Base-by-base conservation (phyloP, 2,329 filamentous ascomycete genomes). In the Balansia obtecta region DNA sequence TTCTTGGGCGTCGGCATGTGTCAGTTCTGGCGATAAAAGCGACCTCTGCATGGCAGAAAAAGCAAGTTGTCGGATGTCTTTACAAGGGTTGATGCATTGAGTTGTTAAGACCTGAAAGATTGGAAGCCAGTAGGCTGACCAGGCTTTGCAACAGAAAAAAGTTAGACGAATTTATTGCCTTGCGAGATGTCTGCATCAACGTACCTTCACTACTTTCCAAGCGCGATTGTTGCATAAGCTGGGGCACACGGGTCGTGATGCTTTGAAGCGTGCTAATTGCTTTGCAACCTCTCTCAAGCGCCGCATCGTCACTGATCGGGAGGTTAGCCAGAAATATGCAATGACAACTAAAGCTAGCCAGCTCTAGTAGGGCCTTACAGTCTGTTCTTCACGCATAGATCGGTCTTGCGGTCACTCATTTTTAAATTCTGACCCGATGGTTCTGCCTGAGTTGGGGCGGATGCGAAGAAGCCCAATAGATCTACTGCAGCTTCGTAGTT, bases 101-200 rank as follows among this genome's bases (percentile, higher is more conserved):
- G 81, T 82, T 3, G 86, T 93, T 16, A 98, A 71, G 6, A 88
- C 86, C 58, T 88, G 82, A 67, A 98, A 93, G 27, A 98, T 89
- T 1, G 91, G 93, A 13, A 90, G 83, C 93, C 93, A 98, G 65
- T 98, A 98, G 9, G 93, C 88, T 47, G 88, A 89, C 93, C 93
- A 98, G 13, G 93, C 93, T 86, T 55, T 37, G 2, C 11, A 15
- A 4, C 11, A 15, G 11, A 2, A 9, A 15, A 20, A 18, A n/a
- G 47, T 56, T 22, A 56, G 51, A 37, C 12, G 16, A 30, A 13
- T 18, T 42, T 15, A n/a, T 22, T 33, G 8, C 5, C 16, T 18
- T 13, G 10, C 27, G 4, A 7, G 22, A 1, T 20, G 32, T 12
- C 10, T 5, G 1, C 13, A 13, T 27, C 20, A 16, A 55, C 72